Evolutionary conservation across 108 stramenopile species (phyloP).

Genomic region (Poteriospumella lacustris): DNA sequence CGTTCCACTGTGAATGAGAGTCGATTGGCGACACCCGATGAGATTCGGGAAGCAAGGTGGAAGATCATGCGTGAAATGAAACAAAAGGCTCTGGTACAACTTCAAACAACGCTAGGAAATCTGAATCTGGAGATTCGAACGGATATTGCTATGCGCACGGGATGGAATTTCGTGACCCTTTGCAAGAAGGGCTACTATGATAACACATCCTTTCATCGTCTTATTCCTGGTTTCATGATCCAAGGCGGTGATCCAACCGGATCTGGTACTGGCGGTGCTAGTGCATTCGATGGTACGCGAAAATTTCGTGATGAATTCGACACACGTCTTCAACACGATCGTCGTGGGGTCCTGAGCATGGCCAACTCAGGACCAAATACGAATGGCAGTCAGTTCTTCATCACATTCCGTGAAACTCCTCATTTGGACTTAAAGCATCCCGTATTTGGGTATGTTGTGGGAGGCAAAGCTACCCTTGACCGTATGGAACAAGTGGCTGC

Average conservation of each 20-base stretch:
- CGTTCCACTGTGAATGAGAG: conserved; percentile 53
- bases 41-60: conserved; percentile 71
- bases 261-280: conserved; percentile 73
- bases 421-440: conserved; percentile 94
- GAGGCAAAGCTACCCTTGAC: conserved; percentile 76
- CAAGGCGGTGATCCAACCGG: conserved; percentile 79
- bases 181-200: conserved; percentile 74
- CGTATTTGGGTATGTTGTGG: conserved; percentile 84
- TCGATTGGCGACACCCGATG: conserved; percentile 74
- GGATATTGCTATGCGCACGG: conserved; percentile 78
- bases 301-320: conserved; percentile 90
- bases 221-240: conserved; percentile 80
- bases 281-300: conserved; percentile 72
- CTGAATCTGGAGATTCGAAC: conserved; percentile 83
- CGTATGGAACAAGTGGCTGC: conserved; percentile 52
- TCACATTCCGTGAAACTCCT: conserved; percentile 72
- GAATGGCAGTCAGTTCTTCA: conserved; percentile 86
- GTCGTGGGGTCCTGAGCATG: conserved; percentile 77
- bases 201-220: conserved; percentile 79
- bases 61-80: conserved; percentile 58
- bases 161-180: conserved; percentile 82
- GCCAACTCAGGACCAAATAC: conserved; percentile 87
- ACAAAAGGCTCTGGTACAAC: conserved; percentile 80
- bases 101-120: conserved; percentile 72
- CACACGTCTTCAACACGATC: conserved; percentile 45